These are phyloP conservation scores for Chondrus crispus DNA, from an alignment of 23 red algal species.

Conservation along the genomic window DNA sequence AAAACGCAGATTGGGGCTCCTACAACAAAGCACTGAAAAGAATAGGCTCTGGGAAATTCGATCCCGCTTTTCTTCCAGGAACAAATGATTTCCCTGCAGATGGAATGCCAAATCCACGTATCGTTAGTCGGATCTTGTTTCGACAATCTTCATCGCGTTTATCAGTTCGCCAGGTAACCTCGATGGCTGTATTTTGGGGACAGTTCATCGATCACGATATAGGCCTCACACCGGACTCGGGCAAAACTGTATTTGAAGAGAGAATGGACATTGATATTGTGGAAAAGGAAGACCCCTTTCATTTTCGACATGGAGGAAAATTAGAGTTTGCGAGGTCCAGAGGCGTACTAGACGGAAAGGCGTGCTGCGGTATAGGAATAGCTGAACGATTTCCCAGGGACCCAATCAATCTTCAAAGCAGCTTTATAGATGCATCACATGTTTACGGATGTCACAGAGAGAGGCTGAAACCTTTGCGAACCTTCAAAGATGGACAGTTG, in stretches of 20 bases:
- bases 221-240: not conserved
- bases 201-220: constrained; percentile 44
- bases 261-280: not conserved
- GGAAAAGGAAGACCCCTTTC: not conserved
- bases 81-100: not conserved
- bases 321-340: constrained; percentile 11
- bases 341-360: not conserved
- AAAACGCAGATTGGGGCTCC: not conserved
- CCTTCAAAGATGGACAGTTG: constrained; percentile 1
- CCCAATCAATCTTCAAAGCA: constrained; percentile 15
- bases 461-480: not conserved
- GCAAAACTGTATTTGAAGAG: not conserved
- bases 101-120: not conserved
- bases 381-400: constrained; percentile 6
- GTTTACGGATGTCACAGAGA: constrained; percentile 19
- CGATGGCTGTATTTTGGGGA: constrained; percentile 6
- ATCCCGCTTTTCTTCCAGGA: not conserved
- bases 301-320: not conserved
- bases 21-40: not conserved
- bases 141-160: not conserved
- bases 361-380: constrained; percentile 20
- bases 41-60: not conserved
- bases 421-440: constrained; percentile 25
- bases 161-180: not conserved
- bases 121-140: not conserved